phyloP scores from a whole-genome alignment of 257 asterid genomes.

The Solanum piurae region DNA sequence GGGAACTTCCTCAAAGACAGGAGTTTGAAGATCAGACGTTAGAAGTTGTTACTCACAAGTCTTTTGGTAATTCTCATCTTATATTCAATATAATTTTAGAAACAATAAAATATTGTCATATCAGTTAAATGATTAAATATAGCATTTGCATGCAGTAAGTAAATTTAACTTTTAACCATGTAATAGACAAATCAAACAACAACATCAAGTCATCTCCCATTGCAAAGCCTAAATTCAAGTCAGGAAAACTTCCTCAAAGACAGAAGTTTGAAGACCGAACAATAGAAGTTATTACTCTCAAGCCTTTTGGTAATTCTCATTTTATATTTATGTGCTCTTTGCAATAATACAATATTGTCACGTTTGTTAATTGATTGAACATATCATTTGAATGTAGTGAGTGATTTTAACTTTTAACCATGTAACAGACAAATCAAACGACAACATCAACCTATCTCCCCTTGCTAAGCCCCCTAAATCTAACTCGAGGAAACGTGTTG shows the following conservation, averaged over 20 bases:
- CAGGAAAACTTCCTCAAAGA: too few relatives aligned
- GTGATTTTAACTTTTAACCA: not conserved
- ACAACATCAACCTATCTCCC: not conserved
- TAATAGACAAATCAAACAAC: not conserved
- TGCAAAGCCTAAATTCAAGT: not conserved
- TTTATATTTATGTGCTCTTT: too few relatives aligned
- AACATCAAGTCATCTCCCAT: too few relatives aligned
- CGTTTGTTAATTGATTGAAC: not conserved
- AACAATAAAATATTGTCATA: not conserved
- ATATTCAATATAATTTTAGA: not conserved
- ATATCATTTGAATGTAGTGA: not conserved
- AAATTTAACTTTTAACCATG: not conserved
- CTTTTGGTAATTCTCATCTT: not conserved
- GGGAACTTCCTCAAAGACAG: not conserved
- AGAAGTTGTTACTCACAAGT: not conserved
- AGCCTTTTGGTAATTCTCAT: not conserved
- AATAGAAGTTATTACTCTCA: not conserved
- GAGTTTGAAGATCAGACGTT: not conserved
- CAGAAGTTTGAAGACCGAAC: too few relatives aligned
- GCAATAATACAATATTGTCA: not conserved
- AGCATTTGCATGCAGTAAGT: not conserved
- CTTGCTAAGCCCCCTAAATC: not conserved
- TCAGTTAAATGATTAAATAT: not conserved
- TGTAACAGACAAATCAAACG: not conserved
- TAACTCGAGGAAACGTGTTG: not conserved